Conservation (phyloP, 2,329 filamentous ascomycete species). For the Fusarium caatingaense region DNA sequence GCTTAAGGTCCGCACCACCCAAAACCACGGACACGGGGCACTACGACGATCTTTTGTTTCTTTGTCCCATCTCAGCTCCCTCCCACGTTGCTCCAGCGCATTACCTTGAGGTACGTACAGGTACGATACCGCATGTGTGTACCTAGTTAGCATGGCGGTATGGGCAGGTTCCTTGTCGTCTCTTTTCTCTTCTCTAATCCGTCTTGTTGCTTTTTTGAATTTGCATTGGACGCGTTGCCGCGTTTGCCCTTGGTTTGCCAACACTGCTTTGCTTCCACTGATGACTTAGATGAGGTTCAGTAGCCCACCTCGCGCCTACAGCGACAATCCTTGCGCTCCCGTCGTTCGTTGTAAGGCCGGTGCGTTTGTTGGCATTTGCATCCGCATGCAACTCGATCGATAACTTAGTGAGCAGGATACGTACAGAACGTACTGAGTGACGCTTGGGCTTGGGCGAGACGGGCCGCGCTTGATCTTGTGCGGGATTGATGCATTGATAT, state of each 20-base stretch:
- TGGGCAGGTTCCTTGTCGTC: conserved; percentile 34
- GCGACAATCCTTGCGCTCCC: conserved; percentile 33
- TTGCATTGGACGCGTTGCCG: conserved; percentile 37
- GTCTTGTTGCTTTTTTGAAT: conserved; percentile 40
- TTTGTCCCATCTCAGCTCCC: conserved; percentile 36
- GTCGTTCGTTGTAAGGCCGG: conserved; percentile 23
- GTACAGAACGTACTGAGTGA: conserved; percentile 25
- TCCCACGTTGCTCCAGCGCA: neutral
- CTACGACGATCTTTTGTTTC: conserved; percentile 44
- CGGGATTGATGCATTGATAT: conserved; percentile 35
- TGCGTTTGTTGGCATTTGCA: conserved; percentile 36
- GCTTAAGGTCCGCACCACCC: conserved; percentile 42
- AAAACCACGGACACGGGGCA: conserved; percentile 47
- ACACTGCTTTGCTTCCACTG: conserved; percentile 26
- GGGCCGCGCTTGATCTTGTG: conserved; percentile 34
- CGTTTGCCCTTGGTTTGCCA: conserved; percentile 29
- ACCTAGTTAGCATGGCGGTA: conserved; percentile 16
- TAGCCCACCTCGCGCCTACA: conserved; percentile 37
- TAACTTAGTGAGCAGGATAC: conserved; percentile 21
- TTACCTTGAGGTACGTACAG: neutral
- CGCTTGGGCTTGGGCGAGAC: conserved; percentile 35
- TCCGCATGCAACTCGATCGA: conserved; percentile 26
- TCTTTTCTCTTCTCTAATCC: conserved; percentile 45
- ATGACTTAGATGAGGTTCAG: conserved; percentile 31
- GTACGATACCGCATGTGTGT: conserved; percentile 11